Base-by-base conservation (phyloP, 1,284 basidiomycete genomes). In the Boletus semigastroideus region DNA sequence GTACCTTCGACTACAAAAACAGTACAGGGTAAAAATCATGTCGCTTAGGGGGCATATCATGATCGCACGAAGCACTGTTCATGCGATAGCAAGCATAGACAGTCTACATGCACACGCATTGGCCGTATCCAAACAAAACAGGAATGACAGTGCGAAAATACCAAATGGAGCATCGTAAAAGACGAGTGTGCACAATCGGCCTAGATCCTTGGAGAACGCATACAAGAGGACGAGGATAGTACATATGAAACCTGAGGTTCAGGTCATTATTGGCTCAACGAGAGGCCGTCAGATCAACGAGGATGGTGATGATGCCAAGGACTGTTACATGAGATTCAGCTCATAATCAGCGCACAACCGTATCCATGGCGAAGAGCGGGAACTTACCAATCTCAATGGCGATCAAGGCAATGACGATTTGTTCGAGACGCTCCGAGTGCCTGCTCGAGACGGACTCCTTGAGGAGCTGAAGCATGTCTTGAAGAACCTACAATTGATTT, bases 401-500 rank as follows among this genome's bases (percentile, higher is more conserved):
- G 69, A 98, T 98, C 54, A 98, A 78, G 46, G 86, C 84, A 57
- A 98, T 97, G 59, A 98, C 92, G 58, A 98, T 93, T 62, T 92
- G 90, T 70, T 98, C 94, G n/a, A 98, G 77, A 37, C 93, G 84
- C 71, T 98, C 94, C 2, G 92, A 86, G 63, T 98, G 94, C 62
- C 86, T 84, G 56, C 86, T 92, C 20, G 92, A 93, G 33, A 97
- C 95, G 10, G 91, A 90, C 72, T 98, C 95, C 72, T 98, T 98
- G 45, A 98, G 77, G 48, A 98, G 79, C 68, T 94, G 90, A 10
- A 98, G 82, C 92, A 98, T 97, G 68, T 98, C 94, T 78, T 98
- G 94, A 37, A 98, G 74, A 53, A 98, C 90, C 90, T 92, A 59
- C 45, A 31, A 6, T 25, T 25, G 25, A 6, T 40, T 42, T 5